Evolutionary conservation across 2,329 filamentous ascomycete species (phyloP).

Genomic region (Erysiphe neolycopersici): DNA sequence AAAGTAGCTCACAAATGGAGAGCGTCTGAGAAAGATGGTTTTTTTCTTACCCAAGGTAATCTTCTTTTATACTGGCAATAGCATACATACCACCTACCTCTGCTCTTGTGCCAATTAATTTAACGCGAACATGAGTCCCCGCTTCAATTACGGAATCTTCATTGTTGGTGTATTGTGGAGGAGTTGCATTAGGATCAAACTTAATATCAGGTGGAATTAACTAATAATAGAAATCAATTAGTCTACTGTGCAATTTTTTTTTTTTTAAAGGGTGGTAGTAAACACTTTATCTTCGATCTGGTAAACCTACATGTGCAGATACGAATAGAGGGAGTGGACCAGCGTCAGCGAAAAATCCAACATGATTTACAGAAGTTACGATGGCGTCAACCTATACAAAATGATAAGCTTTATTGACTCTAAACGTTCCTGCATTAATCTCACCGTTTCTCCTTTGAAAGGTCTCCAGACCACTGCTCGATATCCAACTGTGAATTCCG

Average conservation of each 20-base stretch:
- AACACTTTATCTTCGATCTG: neutral
- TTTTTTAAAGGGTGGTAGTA: neutral
- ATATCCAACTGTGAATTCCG: constrained; percentile 86
- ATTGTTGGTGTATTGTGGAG: constrained; percentile 91
- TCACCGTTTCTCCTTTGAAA: constrained; percentile 92
- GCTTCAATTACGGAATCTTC: constrained; percentile 84
- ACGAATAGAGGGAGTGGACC: constrained; percentile 59
- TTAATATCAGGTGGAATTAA: constrained; percentile 80
- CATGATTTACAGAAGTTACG: constrained; percentile 70
- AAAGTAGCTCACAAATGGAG: no score
- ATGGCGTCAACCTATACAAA: constrained; percentile 60
- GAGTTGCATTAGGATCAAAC: constrained; percentile 85
- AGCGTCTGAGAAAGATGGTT: neutral
- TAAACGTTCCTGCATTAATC: constrained; percentile 10
- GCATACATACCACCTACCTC: constrained; percentile 92
- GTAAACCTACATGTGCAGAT: constrained; percentile 18
- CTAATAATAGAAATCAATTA: constrained; percentile 17
- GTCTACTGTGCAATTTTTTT: neutral
- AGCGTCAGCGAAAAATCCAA: constrained; percentile 72
- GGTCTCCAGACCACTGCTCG: constrained; percentile 93
- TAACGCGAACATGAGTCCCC: constrained; percentile 75
- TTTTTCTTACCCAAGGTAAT: constrained; percentile 33
- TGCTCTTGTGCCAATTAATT: constrained; percentile 78
- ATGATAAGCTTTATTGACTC: no score
- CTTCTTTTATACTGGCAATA: constrained; percentile 87